Conservation (phyloP, 2,329 filamentous ascomycete genomes). For the Dactylellina leptospora region DNA sequence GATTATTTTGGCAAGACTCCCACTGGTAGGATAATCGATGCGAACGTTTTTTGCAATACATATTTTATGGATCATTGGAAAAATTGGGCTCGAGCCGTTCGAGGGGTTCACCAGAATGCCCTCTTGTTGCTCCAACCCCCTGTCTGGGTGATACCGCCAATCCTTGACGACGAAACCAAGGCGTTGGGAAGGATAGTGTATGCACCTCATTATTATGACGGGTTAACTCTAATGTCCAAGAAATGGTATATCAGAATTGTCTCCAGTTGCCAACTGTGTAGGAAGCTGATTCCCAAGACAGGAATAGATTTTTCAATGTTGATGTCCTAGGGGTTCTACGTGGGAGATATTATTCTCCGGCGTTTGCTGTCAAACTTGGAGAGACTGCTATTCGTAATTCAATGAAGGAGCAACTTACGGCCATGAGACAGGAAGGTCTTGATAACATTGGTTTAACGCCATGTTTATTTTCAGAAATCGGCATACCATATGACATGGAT, state of each 20-base stretch:
- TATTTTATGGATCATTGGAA: slow-evolving; percentile 91
- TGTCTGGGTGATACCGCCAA: slow-evolving; percentile 88
- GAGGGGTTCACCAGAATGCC: slow-evolving; percentile 77
- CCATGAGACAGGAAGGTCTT: slow-evolving; percentile 84
- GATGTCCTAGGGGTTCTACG: slow-evolving; percentile 92
- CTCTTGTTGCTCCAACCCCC: slow-evolving; percentile 92
- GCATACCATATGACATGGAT: slow-evolving; percentile 99
- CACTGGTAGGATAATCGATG: slow-evolving; percentile 77
- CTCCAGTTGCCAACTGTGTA: neutral
- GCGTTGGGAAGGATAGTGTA: slow-evolving; percentile 75
- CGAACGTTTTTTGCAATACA: slow-evolving; percentile 85
- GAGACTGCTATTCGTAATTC: slow-evolving; percentile 90
- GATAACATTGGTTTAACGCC: slow-evolving; percentile 75
- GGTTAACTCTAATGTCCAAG: slow-evolving; percentile 95
- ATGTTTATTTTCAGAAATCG: slow-evolving; percentile 91
- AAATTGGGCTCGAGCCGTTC: slow-evolving; percentile 76
- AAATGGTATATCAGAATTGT: slow-evolving; percentile 71
- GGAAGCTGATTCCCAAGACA: slow-evolving; percentile 55
- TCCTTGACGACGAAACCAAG: slow-evolving; percentile 73
- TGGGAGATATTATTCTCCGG: slow-evolving; percentile 85
- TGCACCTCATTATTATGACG: slow-evolving; percentile 95
- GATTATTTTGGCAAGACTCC: slow-evolving; percentile 89
- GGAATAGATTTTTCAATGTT: slow-evolving; percentile 93
- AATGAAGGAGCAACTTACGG: slow-evolving; percentile 83
- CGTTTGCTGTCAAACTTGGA: slow-evolving; percentile 90